A percentile compares a stretch with the other conserved stretches of the same genome.
These are phyloP conservation scores for Byssochlamys sp. DNA, from an alignment of 2,329 filamentous ascomycete genomes.

Conservation along the genomic window DNA sequence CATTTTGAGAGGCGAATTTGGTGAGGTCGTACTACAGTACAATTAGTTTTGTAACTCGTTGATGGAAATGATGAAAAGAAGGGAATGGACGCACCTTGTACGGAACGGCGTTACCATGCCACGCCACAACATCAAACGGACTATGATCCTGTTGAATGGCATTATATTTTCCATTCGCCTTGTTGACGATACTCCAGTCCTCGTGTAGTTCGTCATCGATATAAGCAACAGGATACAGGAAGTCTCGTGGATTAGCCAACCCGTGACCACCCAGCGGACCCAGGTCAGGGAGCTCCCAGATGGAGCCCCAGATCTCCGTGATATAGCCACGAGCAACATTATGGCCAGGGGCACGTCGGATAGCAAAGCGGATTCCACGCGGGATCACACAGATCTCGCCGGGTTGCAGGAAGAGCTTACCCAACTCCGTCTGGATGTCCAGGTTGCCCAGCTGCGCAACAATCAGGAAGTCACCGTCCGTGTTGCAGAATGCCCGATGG, in stretches of 20 bases:
- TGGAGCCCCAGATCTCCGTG: slow-evolving; percentile 52
- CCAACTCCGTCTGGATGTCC: slow-evolving; percentile 57
- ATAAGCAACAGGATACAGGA: slow-evolving; percentile 49
- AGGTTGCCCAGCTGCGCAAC: slow-evolving; percentile 52
- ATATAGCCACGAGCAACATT: slow-evolving; percentile 50
- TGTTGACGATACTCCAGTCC: slow-evolving; percentile 48
- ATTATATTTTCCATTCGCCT: slow-evolving; percentile 51
- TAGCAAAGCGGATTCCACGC: slow-evolving; percentile 49
- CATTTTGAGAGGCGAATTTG: slow-evolving; percentile 50
- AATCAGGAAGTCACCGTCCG: slow-evolving; percentile 56
- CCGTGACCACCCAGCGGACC: slow-evolving; percentile 57
- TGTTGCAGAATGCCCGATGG: slow-evolving; percentile 45
- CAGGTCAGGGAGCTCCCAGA: slow-evolving; percentile 54
- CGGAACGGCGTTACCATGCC: slow-evolving; percentile 56
- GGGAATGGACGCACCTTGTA: slow-evolving; percentile 34
- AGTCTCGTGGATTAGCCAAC: slow-evolving; percentile 54
- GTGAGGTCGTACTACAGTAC: slow-evolving; percentile 42
- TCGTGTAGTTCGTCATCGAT: slow-evolving; percentile 45
- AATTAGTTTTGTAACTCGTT: background rate
- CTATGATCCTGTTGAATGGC: slow-evolving; percentile 50
- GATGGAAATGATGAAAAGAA: background rate
- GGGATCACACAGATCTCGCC: slow-evolving; percentile 57
- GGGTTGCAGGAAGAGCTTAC: slow-evolving; percentile 50
- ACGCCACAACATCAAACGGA: slow-evolving; percentile 58
- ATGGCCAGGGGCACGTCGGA: slow-evolving; percentile 46